These are phyloP conservation scores for Nematodospora valgi DNA, from an alignment of 805 yeast genomes.

Conservation along the genomic window DNA sequence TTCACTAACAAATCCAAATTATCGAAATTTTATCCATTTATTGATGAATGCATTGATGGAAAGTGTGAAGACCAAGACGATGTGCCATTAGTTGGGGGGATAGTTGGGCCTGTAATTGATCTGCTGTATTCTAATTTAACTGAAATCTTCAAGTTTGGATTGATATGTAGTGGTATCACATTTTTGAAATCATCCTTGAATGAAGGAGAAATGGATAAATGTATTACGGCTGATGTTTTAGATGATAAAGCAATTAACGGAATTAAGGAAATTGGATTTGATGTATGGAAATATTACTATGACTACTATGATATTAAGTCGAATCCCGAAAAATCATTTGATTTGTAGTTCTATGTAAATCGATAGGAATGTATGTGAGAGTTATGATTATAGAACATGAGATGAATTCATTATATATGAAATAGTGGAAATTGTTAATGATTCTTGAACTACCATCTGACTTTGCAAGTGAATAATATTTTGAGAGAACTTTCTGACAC, in stretches of 20 bases:
- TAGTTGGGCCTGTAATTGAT: conserved; percentile 52
- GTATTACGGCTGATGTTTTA: conserved; percentile 35
- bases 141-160: conserved; percentile 53
- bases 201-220: conserved; percentile 27
- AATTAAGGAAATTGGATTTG: conserved; percentile 41
- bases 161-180: conserved; percentile 54
- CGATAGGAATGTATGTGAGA: not conserved
- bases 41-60: conserved; percentile 35
- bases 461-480: no score
- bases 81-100: conserved; percentile 42
- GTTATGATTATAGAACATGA: no score
- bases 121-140: conserved; percentile 50
- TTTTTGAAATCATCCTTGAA: conserved; percentile 36
- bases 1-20: conserved; percentile 45
- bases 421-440: no score
- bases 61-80: conserved; percentile 1
- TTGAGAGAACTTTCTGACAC: no score
- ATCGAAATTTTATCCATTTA: conserved; percentile 49
- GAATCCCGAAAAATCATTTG: conserved; percentile 7
- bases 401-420: no score
- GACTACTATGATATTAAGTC: conserved; percentile 27
- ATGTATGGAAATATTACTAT: conserved; percentile 35
- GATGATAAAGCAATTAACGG: conserved; percentile 33
- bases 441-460: no score
- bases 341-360: not conserved